Evolutionary conservation across 352 stramenopile species (phyloP).

Genomic region (Heterotrichella gracilis): DNA sequence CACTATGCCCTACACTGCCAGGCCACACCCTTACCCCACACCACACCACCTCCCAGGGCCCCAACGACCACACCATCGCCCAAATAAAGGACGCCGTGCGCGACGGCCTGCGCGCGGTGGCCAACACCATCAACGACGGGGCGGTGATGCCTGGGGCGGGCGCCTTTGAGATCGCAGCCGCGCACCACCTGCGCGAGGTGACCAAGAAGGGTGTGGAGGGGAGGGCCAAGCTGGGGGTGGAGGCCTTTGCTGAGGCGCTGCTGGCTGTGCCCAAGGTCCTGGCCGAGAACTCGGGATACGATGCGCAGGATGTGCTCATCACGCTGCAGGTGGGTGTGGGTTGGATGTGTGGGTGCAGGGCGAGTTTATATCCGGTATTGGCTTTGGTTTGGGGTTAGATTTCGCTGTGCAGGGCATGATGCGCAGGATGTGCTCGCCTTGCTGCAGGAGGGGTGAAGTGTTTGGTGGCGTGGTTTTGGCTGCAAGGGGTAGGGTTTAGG

Average conservation of each 20-base stretch:
- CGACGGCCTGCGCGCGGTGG: conserved; percentile 79
- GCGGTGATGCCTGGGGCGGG: conserved; percentile 69
- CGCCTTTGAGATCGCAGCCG: conserved; percentile 70
- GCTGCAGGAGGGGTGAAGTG: too few species aligned
- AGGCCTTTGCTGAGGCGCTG: conserved; percentile 81
- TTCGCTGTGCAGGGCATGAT: too few species aligned
- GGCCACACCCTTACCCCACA: too few species aligned
- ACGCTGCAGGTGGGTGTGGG: conserved; percentile 65
- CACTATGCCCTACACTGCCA: too few species aligned
- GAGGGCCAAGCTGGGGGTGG: conserved; percentile 74
- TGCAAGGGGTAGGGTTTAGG: too few species aligned
- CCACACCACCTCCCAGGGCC: too few species aligned
- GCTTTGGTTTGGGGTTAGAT: too few species aligned
- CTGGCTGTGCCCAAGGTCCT: conserved; percentile 94
- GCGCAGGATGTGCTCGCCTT: too few species aligned
- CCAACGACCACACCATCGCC: conserved; percentile 82
- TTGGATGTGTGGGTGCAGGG: too few species aligned
- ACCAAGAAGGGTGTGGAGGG: conserved; percentile 46
- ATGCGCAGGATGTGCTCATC: conserved; percentile 76
- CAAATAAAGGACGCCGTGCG: conserved; percentile 95
- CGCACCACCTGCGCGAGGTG: conserved; percentile 42
- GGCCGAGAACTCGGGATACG: conserved; percentile 75
- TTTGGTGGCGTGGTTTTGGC: too few species aligned
- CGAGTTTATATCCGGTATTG: too few species aligned
- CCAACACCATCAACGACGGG: conserved; percentile 85